phyloP scores from a whole-genome alignment of 371 early-diverging fungal genomes.

The Lichtheimia ornata region DNA sequence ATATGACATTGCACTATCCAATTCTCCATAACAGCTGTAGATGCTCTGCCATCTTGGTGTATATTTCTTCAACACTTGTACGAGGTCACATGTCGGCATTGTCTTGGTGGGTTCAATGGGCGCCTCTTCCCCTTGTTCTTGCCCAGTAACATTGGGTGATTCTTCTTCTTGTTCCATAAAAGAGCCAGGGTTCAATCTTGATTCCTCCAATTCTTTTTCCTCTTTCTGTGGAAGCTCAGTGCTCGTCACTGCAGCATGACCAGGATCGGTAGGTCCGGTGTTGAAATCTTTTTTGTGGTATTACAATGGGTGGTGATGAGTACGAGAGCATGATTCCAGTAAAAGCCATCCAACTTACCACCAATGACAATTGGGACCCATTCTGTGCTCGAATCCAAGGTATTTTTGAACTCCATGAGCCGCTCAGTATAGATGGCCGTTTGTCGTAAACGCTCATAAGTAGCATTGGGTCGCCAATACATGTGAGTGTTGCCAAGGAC shows the following conservation, averaged over 20 bases:
- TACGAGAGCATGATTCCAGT: neutral
- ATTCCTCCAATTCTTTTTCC: conserved; percentile 23
- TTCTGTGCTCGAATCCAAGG: conserved; percentile 5
- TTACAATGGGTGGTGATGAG: neutral
- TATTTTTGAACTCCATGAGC: conserved; percentile 20
- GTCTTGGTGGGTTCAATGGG: conserved; percentile 1
- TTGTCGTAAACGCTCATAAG: conserved; percentile 60
- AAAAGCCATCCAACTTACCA: conserved; percentile 13
- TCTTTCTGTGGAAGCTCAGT: conserved; percentile 18
- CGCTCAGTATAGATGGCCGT: conserved; percentile 32
- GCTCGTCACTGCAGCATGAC: conserved; percentile 26
- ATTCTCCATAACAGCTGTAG: conserved; percentile 26
- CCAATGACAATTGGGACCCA: conserved; percentile 36
- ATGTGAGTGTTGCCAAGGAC: conserved; percentile 47
- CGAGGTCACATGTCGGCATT: conserved; percentile 19
- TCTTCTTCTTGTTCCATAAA: conserved; percentile 1
- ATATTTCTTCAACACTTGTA: conserved; percentile 8
- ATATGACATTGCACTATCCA: conserved; percentile 11
- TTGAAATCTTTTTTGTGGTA: conserved; percentile 45
- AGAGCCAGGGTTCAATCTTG: conserved; percentile 19
- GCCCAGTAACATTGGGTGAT: neutral
- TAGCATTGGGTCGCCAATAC: conserved; percentile 61
- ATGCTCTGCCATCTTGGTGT: conserved; percentile 34
- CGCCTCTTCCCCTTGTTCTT: neutral
- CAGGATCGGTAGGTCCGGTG: conserved; percentile 55